Base-by-base conservation (phyloP, 345 rosid genomes). In the Hibiscus mutabilis region DNA sequence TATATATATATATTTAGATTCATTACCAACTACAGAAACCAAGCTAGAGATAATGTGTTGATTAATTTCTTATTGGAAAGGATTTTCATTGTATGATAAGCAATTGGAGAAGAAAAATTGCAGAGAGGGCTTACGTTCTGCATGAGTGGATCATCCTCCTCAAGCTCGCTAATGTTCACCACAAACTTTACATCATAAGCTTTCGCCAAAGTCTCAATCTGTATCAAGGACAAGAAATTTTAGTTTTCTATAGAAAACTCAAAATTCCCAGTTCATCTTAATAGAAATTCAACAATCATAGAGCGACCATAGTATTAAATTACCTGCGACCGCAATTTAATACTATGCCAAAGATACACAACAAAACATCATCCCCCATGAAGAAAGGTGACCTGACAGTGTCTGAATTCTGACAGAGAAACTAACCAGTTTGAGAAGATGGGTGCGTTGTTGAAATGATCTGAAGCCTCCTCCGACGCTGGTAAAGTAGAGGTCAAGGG, bases 391-490 rank as follows among this genome's bases (percentile, higher is more conserved):
- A 42, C 11, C 14, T 7, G 2, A 42, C 1, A 42, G 2, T 0
- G 16, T 47, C n/a, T 14, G n/a, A 47, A 44, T 13, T 47, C 4
- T 12, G 60, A 68, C 60, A 0, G 4, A 29, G 51, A 72, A 78
- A 78, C 76, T 70, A 29, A 90, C 98, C 89, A 80, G 77, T 75
- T 79, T 89, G 77, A 92, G 91, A 75, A 92, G 87, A 70, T 31
- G 86, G 68, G 71, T 44, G 0, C 13, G 51, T 44, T 44, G 4
- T 4, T 44, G 51, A 13, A 44, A 4, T 44, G 51, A 60, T 65
- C 93, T 82, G 70, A 66, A 82, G 60, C 94, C 92, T 14, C 96
- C 88, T 37, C 84, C 27, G 44, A 90, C 95, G 56, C 88, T 87
- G 51, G 13, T 12, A 3, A 44, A 44, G 51, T 44, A 44, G 15